A percentile compares a stretch with the other conserved stretches of the same genome.
Conservation (phyloP, 1,284 basidiomycete species). For the Ustilago shanxiensis region DNA sequence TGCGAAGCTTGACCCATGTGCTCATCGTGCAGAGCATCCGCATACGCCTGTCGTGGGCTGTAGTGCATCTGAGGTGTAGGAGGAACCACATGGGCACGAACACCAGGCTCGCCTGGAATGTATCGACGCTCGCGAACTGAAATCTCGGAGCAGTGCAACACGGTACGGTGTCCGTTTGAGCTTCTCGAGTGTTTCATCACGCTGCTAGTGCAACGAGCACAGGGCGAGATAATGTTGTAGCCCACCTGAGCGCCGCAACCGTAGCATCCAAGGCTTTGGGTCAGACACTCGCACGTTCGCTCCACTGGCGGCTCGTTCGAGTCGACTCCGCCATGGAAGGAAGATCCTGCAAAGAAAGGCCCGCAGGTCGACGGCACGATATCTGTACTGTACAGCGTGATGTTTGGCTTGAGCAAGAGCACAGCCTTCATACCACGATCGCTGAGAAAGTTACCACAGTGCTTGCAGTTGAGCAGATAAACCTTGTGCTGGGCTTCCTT, state of each 20-base stretch:
- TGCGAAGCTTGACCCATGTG: constrained; percentile 11
- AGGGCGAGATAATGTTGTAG: constrained; percentile 64
- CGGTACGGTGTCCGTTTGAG: constrained; percentile 85
- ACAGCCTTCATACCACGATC: constrained; percentile 90
- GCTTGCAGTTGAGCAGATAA: constrained; percentile 82
- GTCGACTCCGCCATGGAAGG: constrained; percentile 68
- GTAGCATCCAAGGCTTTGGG: constrained; percentile 83
- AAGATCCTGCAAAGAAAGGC: constrained; percentile 56
- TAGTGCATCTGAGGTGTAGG: constrained; percentile 22
- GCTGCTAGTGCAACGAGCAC: constrained; percentile 68
- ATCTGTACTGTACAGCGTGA: constrained; percentile 86
- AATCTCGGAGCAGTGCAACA: constrained; percentile 85
- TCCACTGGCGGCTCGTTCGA: constrained; percentile 71
- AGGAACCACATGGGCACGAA: constrained; percentile 66
- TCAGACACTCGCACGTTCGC: constrained; percentile 78
- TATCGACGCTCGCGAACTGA: constrained; percentile 79
- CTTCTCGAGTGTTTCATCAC: constrained; percentile 73
- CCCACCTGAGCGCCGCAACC: constrained; percentile 79
- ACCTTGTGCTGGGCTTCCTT: constrained; percentile 74
- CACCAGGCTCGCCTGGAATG: constrained; percentile 78
- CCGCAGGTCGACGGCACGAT: constrained; percentile 82
- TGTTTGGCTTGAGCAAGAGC: constrained; percentile 82
- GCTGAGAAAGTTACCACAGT: constrained; percentile 80
- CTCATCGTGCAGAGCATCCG: constrained; percentile 17
- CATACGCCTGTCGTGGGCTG: constrained; percentile 16